Evolutionary conservation across 78 protist species (phyloP), one percentile per base, ranked within the genome.

Genomic region (Pelomyxa schiedti): DNA sequence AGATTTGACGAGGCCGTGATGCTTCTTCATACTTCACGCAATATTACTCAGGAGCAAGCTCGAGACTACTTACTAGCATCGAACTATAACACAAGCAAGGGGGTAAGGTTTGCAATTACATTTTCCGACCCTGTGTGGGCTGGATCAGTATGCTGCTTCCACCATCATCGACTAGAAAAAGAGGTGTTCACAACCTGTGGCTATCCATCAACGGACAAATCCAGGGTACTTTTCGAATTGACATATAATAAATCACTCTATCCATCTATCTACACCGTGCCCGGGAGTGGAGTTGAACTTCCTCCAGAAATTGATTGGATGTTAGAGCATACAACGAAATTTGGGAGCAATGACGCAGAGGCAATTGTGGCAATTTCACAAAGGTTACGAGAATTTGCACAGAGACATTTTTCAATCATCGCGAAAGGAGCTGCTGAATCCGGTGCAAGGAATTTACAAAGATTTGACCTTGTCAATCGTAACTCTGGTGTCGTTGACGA

Each of bases 271-370:
- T 80, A 74, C 39, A 67, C 69, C 47, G 75, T 72, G 35, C 47
- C 53, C 4, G 29, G 66, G 0, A 39, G 52, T 8, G 37, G 42
- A 22, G 84, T 80, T 6, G 8, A 40, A 28, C 38, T 80, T 9
- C 84, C 84, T 43, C 84, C 29, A 52, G 84, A 80, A 58, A 80
- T 74, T 36, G 84, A 80, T 58, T 80, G 84, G 84, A 36, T 80
- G 8, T 79, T 74, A 69, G 42, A 74, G 32, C 80, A 80, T 40
- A 74, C 84, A 0, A 30, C 1, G 0, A 3, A 79, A 29, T 36
- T 66, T 2, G 58, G 58, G 32, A 47, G 32, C 58, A 24, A 16
- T 24, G 32, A 16, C 58, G 58, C 16, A 16, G 32, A 16, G 32
- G 16, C 32, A 16, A 47, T 47, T 16, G 58, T 24, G 32, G 58